Evolutionary conservation across 345 rosid species (phyloP), one percentile per base, ranked within the genome.

Genomic region (Populus nigra): DNA sequence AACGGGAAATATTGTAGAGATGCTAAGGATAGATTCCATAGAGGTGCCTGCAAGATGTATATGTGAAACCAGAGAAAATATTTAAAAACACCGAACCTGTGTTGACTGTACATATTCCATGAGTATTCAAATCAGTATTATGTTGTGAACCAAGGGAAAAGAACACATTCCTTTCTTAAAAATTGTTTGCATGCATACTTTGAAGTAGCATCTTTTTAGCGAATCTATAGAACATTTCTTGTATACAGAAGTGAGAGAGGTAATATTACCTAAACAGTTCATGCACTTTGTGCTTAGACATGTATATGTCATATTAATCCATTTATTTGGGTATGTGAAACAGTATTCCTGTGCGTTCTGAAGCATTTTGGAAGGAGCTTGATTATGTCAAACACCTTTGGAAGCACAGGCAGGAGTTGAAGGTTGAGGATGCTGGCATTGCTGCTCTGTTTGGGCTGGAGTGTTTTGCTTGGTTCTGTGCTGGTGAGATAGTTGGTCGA

Each of bases 391-490:
- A 91, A 82, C 74, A 86, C 43, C 20, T 84, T 5, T 89, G 92
- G 93, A 93, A 86, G 85, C 87, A 75, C 33, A 75, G 90, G 78
- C 83, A 85, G 65, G 94, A 93, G 35, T 66, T 88, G 85, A 90
- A 87, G 81, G 85, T 88, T 36, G 97, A 93, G 77, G 88, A 91
- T 65, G 90, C 85, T 8, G 92, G 89, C 65, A 84, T 89, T 73
- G 91, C 93, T 27, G 88, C 93, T 3, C 77, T 89, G 73, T 91
- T 90, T 65, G 91, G 94, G 69, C 76, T 93, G 57, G 98, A 91
- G 80, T 91, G 94, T 74, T 89, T 89, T 8, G 92, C 90, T 2
- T 93, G 93, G 91, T 91, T 36, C 78, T 88, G 96, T 79, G 89
- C 89, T 8, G 94, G 96, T 77, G 93, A 93, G 84, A 84, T 91